Base-by-base conservation (phyloP, 768 basidiomycete species). In the Tricholoma bakamatsutake region DNA sequence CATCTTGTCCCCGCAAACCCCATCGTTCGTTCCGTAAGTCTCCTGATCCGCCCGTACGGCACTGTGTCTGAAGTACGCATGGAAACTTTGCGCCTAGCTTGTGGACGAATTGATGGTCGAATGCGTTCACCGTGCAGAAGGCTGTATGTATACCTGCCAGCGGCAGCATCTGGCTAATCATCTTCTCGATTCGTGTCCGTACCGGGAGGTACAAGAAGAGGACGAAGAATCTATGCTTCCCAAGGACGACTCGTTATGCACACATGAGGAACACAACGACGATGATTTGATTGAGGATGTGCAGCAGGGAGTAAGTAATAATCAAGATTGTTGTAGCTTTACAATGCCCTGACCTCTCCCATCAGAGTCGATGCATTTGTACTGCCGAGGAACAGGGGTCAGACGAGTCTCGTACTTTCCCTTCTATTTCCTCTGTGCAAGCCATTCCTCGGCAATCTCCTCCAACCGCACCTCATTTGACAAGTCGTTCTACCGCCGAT, bases 71-170 rank as follows among this genome's bases (percentile, higher is more conserved):
- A 48, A 17, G 35, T 7, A 13, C 2, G 9, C 21, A 8, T 27
- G 30, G 39, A 27, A 33, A 4, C 10, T 13, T 27, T n/a, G 21
- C 0, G 49, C 53, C 17, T 59, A 93, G 90, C 79, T 93, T 52
- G 91, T 92, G 43, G 90, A 93, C 59, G 91, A 93, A 71, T 76
- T 93, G 43, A 42, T 79, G 12, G 89, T 93, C 0, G 81, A 85
- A 66, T 93, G 91, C 67, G 76, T 81, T 6, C 75, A 88, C 56
- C 74, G 75, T 21, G 58, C 64, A 13, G 72, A 76, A 1, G 90
- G 90, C 9, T 93, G 90, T 63, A 59, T 65, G 5, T 69, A 82
- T 66, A 82, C 78, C 2, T 83, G 80, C 56, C 85, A 93, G 64
- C 73, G 91, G 30, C 87, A 88, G 63, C 67, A 82, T 24, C 67